Conservation (phyloP, 441 rosid genomes). For the Populus hybrid region DNA sequence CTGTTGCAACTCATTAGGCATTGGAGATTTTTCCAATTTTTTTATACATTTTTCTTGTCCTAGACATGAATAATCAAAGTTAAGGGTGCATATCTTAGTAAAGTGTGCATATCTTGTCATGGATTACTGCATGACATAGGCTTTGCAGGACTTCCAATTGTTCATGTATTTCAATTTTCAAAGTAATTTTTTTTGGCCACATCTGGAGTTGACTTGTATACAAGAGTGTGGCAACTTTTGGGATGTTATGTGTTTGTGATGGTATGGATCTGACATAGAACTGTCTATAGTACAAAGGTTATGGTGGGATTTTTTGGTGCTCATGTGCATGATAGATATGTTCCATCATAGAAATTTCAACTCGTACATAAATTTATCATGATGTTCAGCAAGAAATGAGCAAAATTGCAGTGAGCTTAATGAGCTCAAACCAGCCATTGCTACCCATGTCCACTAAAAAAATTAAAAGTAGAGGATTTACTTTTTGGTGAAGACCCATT, state of each 20-base stretch:
- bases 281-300: not conserved
- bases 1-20: not conserved
- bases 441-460: not conserved
- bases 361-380: not conserved
- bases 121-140: not conserved
- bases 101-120: not conserved
- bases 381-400: not conserved
- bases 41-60: not conserved
- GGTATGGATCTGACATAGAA: not conserved
- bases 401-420: not conserved
- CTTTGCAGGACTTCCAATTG: not conserved
- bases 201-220: not conserved
- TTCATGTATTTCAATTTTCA: not conserved
- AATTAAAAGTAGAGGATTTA: not conserved
- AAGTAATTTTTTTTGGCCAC: not conserved
- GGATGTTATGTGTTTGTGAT: not conserved
- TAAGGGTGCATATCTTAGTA: not conserved
- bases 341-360: not conserved
- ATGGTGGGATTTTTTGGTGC: not conserved
- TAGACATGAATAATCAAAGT: conserved; percentile 6
- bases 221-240: not conserved
- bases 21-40: not conserved
- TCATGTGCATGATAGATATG: not conserved
- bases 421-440: not conserved
- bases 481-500: not conserved